A percentile compares a stretch with the other conserved stretches of the same genome.
phyloP scores from a whole-genome alignment of 2,329 filamentous ascomycete species.

The Whalleya microplaca region DNA sequence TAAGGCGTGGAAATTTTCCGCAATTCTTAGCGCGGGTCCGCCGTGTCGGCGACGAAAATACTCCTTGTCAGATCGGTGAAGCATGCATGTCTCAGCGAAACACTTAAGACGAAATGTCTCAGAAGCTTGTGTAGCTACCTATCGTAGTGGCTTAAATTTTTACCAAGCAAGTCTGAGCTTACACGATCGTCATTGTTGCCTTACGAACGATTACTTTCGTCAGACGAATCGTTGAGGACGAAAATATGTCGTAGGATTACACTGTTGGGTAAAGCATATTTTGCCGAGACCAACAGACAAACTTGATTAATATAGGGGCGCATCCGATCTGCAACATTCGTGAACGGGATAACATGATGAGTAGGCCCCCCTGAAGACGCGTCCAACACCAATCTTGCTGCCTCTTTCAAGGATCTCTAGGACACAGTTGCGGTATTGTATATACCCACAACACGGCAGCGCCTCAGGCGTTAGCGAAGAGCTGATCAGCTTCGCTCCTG shows the following conservation, averaged over 20 bases:
- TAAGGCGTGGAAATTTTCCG: constrained; percentile 2
- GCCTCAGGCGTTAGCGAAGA: background rate
- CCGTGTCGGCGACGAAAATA: background rate
- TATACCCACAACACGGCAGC: background rate
- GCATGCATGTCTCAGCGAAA: background rate
- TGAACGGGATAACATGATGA: background rate
- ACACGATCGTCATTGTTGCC: background rate
- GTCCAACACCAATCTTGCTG: no score
- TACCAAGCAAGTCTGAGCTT: background rate
- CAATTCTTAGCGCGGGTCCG: constrained; percentile 7
- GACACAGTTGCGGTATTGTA: background rate
- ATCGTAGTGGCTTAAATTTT: background rate
- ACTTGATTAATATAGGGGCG: background rate
- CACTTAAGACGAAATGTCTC: background rate
- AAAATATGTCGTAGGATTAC: background rate
- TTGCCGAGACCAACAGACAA: background rate
- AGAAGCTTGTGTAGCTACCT: no score
- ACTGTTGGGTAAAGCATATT: background rate
- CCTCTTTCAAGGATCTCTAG: background rate
- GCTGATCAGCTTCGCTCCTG: background rate
- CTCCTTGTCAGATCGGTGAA: background rate
- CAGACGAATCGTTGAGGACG: background rate
- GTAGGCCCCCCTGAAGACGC: background rate
- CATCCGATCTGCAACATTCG: background rate
- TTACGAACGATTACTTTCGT: background rate